Evolutionary conservation across 2,329 filamentous ascomycete genomes (phyloP).

Genomic region (Teratosphaeria zuluensis): DNA sequence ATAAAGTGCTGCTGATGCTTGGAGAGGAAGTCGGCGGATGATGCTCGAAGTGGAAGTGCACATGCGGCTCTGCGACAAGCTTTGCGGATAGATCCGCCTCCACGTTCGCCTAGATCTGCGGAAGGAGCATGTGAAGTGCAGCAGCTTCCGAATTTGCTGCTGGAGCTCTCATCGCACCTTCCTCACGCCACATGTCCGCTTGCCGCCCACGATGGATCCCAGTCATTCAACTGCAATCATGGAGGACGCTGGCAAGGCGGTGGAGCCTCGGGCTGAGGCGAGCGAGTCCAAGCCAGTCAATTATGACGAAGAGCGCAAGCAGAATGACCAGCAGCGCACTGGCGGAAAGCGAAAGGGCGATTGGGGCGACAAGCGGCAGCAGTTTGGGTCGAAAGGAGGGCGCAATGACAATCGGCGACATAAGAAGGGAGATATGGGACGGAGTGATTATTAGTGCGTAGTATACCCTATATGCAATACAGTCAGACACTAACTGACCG

Average conservation of each 20-base stretch:
- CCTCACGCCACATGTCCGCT: neutral
- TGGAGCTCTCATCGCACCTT: neutral
- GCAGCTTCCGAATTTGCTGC: neutral
- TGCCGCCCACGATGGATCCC: constrained; percentile 14
- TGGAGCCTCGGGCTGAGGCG: constrained; percentile 7
- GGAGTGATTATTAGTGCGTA: constrained; percentile 55
- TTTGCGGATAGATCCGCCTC: constrained; percentile 4
- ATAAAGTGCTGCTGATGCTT: constrained; percentile 19
- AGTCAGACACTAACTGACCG: neutral
- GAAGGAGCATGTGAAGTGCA: neutral
- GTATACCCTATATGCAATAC: neutral
- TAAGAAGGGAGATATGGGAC: constrained; percentile 59
- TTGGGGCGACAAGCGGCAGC: constrained; percentile 11
- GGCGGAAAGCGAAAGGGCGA: constrained; percentile 23
- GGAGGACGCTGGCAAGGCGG: constrained; percentile 18
- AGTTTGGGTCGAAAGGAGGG: constrained; percentile 4
- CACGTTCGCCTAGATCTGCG: neutral
- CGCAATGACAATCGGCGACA: constrained; percentile 23
- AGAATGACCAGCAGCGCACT: constrained; percentile 8
- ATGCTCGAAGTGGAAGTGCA: neutral
- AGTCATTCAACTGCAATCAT: constrained; percentile 22
- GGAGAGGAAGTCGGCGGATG: constrained; percentile 1
- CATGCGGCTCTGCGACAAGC: neutral
- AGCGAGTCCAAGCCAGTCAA: constrained; percentile 2
- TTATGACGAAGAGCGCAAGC: constrained; percentile 3